phyloP scores from a whole-genome alignment of 352 stramenopile genomes.

The Globisporangium recalcitrans region DNA sequence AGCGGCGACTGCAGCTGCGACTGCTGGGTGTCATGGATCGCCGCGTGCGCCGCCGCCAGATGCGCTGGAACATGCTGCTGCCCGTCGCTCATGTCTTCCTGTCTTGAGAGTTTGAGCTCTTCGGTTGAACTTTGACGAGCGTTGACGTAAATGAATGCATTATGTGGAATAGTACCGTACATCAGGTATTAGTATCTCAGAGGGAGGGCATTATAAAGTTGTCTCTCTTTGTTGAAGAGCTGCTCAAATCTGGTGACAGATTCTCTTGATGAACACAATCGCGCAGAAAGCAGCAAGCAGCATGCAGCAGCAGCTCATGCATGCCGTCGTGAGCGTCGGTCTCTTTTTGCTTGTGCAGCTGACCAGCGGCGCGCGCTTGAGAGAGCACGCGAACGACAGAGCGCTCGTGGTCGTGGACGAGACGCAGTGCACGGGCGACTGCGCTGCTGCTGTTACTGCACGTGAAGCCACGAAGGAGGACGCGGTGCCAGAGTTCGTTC shows the following conservation, averaged over 20 bases:
- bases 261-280: neutral
- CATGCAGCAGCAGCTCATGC: slow-evolving; percentile 15
- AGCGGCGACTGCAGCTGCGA: neutral
- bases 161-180: neutral
- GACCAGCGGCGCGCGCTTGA: neutral
- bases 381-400: neutral
- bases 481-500: slow-evolving; percentile 45
- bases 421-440: slow-evolving; percentile 9
- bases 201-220: slow-evolving; percentile 6
- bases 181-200: neutral
- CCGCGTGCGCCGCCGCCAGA: slow-evolving; percentile 27
- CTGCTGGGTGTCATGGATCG: slow-evolving; percentile 30
- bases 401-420: slow-evolving; percentile 14
- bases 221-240: slow-evolving; percentile 4
- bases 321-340: slow-evolving; percentile 17
- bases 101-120: neutral
- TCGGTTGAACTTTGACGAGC: slow-evolving; percentile 9
- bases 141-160: slow-evolving; percentile 4
- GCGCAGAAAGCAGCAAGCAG: no score
- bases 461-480: neutral
- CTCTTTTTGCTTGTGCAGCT: slow-evolving; percentile 7
- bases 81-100: neutral
- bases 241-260: neutral
- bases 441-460: neutral
- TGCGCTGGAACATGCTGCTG: slow-evolving; percentile 25